These are phyloP conservation scores for Fusarium verrucosum DNA, from an alignment of 2,329 filamentous ascomycete species.

Conservation along the genomic window DNA sequence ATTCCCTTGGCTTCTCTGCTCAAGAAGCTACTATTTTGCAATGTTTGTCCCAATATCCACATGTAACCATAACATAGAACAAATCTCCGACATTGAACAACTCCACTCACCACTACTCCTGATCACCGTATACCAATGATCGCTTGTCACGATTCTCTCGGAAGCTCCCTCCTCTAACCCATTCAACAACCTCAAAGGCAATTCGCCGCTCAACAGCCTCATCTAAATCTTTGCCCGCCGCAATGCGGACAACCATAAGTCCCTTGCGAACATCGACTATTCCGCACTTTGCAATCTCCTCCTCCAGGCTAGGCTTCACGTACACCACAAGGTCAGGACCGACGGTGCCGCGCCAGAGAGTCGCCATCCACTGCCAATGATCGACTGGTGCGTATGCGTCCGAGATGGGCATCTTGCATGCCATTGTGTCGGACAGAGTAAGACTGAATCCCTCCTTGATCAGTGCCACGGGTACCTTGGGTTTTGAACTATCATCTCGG, in stretches of 20 bases:
- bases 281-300: slow-evolving; percentile 51
- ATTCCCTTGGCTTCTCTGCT: not conserved
- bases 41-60: not conserved
- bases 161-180: slow-evolving; percentile 65
- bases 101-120: not conserved
- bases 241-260: slow-evolving; percentile 64
- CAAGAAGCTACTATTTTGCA: not conserved
- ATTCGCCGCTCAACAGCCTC: slow-evolving; percentile 78
- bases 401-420: slow-evolving; percentile 75
- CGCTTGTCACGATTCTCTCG: slow-evolving; percentile 42
- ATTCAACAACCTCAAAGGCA: slow-evolving; percentile 89
- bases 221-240: slow-evolving; percentile 59
- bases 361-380: slow-evolving; percentile 98
- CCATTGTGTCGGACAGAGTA: slow-evolving; percentile 78
- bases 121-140: slow-evolving; percentile 9
- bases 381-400: slow-evolving; percentile 84
- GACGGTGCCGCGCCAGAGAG: slow-evolving; percentile 86
- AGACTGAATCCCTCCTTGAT: slow-evolving; percentile 83
- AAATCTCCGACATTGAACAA: not conserved
- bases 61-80: not conserved
- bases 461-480: slow-evolving; percentile 73
- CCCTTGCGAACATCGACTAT: slow-evolving; percentile 65
- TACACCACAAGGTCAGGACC: slow-evolving; percentile 84
- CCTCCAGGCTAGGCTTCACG: slow-evolving; percentile 56
- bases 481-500: slow-evolving; percentile 16